These are phyloP conservation scores for Sordaria brevicollis DNA, from an alignment of 495 filamentous ascomycete genomes.

Conservation along the genomic window DNA sequence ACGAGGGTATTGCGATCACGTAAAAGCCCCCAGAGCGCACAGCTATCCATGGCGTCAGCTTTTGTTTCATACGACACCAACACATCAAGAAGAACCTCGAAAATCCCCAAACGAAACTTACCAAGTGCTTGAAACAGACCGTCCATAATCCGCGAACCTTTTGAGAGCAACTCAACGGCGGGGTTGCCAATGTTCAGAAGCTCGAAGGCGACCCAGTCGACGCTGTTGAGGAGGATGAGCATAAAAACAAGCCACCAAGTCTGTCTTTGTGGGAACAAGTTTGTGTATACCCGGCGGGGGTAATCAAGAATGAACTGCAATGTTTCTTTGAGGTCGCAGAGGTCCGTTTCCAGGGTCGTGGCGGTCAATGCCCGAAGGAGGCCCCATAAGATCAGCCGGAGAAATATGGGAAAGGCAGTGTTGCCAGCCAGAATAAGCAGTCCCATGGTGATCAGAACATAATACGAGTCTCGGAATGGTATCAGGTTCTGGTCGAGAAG, in stretches of 20 bases:
- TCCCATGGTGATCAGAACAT: conserved; percentile 66
- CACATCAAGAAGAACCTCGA: not conserved
- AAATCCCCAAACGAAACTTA: conserved; percentile 6
- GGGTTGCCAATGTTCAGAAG: conserved; percentile 66
- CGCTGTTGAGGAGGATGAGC: conserved; percentile 63
- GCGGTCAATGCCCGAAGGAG: conserved; percentile 29
- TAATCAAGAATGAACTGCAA: conserved; percentile 74
- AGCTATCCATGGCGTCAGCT: conserved; percentile 29
- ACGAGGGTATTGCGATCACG: conserved; percentile 58
- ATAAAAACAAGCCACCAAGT: conserved; percentile 74
- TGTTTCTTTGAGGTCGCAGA: conserved; percentile 44
- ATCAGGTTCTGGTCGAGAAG: conserved; percentile 76
- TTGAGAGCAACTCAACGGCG: conserved; percentile 45
- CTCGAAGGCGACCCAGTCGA: conserved; percentile 77
- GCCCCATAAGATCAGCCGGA: conserved; percentile 66
- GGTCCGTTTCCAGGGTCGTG: conserved; percentile 16
- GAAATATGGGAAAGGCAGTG: conserved; percentile 65
- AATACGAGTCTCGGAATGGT: conserved; percentile 53
- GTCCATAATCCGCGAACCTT: conserved; percentile 54
- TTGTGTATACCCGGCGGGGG: conserved; percentile 71
- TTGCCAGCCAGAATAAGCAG: conserved; percentile 78
- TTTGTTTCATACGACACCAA: not conserved
- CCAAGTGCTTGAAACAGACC: conserved; percentile 73
- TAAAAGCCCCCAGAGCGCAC: conserved; percentile 80
- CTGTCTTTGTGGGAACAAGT: conserved; percentile 65